Conservation (phyloP, 2,329 filamentous ascomycete genomes). For the Pseudogymnoascus sp. region DNA sequence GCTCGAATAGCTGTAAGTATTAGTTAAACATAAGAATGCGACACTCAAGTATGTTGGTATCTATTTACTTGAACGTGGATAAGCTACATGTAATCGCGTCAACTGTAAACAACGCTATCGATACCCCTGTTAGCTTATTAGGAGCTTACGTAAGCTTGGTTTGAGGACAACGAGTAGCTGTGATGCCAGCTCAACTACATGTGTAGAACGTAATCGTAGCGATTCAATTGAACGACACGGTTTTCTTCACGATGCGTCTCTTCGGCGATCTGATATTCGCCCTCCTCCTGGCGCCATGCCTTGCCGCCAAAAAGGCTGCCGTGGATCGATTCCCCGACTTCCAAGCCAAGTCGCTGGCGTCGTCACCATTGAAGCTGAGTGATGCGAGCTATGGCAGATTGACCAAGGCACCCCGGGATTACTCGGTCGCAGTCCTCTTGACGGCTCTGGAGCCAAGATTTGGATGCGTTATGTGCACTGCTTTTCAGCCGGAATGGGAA, state of each 20-base stretch:
- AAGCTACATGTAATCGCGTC: conserved; percentile 10
- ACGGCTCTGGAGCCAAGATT: conserved; percentile 80
- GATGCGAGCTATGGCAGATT: conserved; percentile 69
- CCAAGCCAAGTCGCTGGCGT: conserved; percentile 57
- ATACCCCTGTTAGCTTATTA: conserved; percentile 1
- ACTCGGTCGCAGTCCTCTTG: conserved; percentile 71
- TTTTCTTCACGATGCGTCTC: conserved; percentile 55
- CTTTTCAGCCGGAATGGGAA: conserved; percentile 94
- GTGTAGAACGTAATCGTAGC: background rate
- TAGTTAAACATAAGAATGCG: conserved; percentile 2
- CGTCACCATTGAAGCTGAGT: conserved; percentile 66
- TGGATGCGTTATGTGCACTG: conserved; percentile 76
- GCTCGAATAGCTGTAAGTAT: conserved; percentile 5
- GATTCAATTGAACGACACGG: conserved; percentile 10
- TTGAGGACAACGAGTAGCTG: conserved; percentile 9
- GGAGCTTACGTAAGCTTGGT: background rate
- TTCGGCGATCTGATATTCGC: conserved; percentile 55
- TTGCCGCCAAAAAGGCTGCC: conserved; percentile 57
- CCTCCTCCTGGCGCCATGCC: conserved; percentile 51
- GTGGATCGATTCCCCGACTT: conserved; percentile 63
- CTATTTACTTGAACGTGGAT: conserved; percentile 10
- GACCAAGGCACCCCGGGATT: conserved; percentile 72
- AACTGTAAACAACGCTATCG: conserved; percentile 3
- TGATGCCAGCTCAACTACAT: conserved; percentile 4
- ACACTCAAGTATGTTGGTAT: conserved; percentile 9